These are phyloP conservation scores for Cyberlindnera maclurae DNA, from an alignment of 805 yeast genomes.

Conservation along the genomic window DNA sequence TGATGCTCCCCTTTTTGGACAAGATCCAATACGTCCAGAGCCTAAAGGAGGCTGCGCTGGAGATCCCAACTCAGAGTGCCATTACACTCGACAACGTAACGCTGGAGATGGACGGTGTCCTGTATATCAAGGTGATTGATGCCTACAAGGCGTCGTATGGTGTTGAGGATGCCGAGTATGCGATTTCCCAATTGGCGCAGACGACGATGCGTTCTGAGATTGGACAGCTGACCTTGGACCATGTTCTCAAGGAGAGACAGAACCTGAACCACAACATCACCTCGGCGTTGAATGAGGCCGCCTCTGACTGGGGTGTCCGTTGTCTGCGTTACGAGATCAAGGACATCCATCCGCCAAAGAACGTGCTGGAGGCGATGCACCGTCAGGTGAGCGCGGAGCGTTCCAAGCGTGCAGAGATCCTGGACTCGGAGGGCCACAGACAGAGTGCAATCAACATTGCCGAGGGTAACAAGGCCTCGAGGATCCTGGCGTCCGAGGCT, in stretches of 20 bases:
- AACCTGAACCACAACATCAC: constrained; percentile 66
- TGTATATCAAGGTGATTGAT: constrained; percentile 70
- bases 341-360: constrained; percentile 81
- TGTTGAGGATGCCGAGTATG: constrained; percentile 82
- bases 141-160: constrained; percentile 85
- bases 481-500: constrained; percentile 73
- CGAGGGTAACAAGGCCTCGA: constrained; percentile 70
- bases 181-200: constrained; percentile 79
- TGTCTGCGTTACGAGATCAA: constrained; percentile 82
- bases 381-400: constrained; percentile 85
- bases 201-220: constrained; percentile 89
- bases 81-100: constrained; percentile 84
- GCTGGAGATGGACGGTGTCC: constrained; percentile 76
- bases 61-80: constrained; percentile 77
- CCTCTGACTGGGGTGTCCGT: constrained; percentile 77
- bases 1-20: constrained; percentile 67
- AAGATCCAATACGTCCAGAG: constrained; percentile 76
- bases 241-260: constrained; percentile 73
- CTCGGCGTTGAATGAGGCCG: constrained; percentile 75
- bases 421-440: constrained; percentile 80
- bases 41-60: constrained; percentile 77
- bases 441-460: constrained; percentile 76
- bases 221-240: constrained; percentile 74
- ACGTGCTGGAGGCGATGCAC: constrained; percentile 86
- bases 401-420: constrained; percentile 78